Evolutionary conservation across 1,284 basidiomycete species (phyloP).

Genomic region (Serendipita sp.): DNA sequence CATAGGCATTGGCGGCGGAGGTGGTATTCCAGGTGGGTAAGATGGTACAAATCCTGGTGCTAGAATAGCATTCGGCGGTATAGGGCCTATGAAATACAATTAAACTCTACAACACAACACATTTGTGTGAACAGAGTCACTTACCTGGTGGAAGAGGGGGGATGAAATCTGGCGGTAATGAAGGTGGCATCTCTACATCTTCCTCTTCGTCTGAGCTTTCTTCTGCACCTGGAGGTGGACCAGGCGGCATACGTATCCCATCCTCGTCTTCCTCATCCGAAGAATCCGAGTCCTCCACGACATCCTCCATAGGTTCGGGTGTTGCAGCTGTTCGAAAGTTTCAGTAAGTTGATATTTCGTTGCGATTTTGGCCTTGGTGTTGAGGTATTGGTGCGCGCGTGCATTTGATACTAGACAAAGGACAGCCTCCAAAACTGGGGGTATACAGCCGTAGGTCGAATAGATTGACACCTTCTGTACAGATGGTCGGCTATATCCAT

Average conservation of each 20-base stretch:
- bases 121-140: neutral
- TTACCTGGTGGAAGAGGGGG: conserved; percentile 22
- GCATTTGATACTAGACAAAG: too few species aligned
- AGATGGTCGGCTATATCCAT: too few species aligned
- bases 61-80: neutral
- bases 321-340: neutral
- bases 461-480: too few species aligned
- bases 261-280: conserved; percentile 12
- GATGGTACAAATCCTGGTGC: conserved; percentile 9
- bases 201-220: conserved; percentile 14
- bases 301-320: neutral
- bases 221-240: conserved; percentile 45
- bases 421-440: too few species aligned
- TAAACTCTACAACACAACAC: neutral
- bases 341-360: conserved; percentile 12
- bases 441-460: too few species aligned
- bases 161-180: conserved; percentile 19
- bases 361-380: conserved; percentile 13
- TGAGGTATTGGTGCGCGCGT: neutral
- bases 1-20: conserved; percentile 12
- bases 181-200: conserved; percentile 12
- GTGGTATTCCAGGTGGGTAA: conserved; percentile 8
- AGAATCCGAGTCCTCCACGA: neutral
- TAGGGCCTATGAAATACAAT: neutral
- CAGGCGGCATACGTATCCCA: conserved; percentile 47